A percentile compares a stretch with the other conserved stretches of the same genome.
Evolutionary conservation across 2,329 filamentous ascomycete genomes (phyloP).

Genomic region (Ophiostoma ulmi): DNA sequence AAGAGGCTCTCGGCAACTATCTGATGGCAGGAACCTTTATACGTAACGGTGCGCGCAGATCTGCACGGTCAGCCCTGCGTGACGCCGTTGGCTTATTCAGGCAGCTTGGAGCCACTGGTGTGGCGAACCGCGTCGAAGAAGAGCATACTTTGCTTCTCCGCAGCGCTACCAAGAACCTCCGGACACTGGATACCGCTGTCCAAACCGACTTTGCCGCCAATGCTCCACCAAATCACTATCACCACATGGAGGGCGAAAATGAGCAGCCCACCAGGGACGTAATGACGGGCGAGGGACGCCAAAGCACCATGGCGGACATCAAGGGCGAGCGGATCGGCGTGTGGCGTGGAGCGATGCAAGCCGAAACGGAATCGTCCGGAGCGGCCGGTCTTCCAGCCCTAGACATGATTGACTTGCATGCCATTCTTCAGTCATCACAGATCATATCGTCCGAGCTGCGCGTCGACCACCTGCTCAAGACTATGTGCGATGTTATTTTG

Average conservation of each 20-base stretch:
- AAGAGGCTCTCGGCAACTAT: slow-evolving; percentile 69
- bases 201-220: slow-evolving; percentile 65
- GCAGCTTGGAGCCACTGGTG: slow-evolving; percentile 62
- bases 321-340: slow-evolving; percentile 56
- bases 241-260: slow-evolving; percentile 40
- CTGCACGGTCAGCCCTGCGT: slow-evolving; percentile 62
- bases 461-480: slow-evolving; percentile 69
- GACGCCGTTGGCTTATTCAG: slow-evolving; percentile 65
- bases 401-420: slow-evolving; percentile 77
- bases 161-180: slow-evolving; percentile 53
- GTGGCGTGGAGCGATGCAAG: slow-evolving; percentile 58
- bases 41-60: slow-evolving; percentile 58
- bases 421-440: slow-evolving; percentile 72
- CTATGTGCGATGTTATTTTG: slow-evolving; percentile 75
- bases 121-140: slow-evolving; percentile 62
- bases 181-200: slow-evolving; percentile 57
- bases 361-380: slow-evolving; percentile 40
- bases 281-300: slow-evolving; percentile 34
- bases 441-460: slow-evolving; percentile 73
- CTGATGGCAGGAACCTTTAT: slow-evolving; percentile 68
- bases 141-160: slow-evolving; percentile 64
- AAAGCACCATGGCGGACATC: slow-evolving; percentile 42
- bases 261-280: slow-evolving; percentile 42
- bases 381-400: slow-evolving; percentile 64
- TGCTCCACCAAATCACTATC: slow-evolving; percentile 48